Base-by-base conservation (phyloP, 2,329 filamentous ascomycete genomes). In the Cordyceps pruinosa region DNA sequence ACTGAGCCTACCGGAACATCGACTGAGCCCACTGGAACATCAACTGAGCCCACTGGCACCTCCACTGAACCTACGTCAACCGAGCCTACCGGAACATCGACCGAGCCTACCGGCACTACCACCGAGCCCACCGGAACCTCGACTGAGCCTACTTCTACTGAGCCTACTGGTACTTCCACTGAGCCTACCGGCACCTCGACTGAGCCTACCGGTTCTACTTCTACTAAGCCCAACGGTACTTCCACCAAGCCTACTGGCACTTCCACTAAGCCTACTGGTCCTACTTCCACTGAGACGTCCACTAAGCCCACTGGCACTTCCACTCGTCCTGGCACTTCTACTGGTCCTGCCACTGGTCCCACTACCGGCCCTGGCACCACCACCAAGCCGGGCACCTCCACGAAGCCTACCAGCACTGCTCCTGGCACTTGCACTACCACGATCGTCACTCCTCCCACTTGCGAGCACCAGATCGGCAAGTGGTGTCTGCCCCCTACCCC, bases 391-490 rank as follows among this genome's bases (percentile, higher is more conserved):
- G 58, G 57, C 35, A 61, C 59, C 8, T 54, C 59, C n/a, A 62
- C 61, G 56, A 59, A 56, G 7, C 50, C 59, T 26, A 62, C 61
- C 58, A 66, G 64, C 25, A 71, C 66, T 39, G 30, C 10, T 61
- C 64, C 10, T 58, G 60, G 45, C 53, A 59, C 47, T 53, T 83
- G 80, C 68, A 79, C 75, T 10, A 69, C 73, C 48, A 80, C 77
- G 25, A 66, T 70, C 25, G 71, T 74, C 12, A 66, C 74, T 25
- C 74, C 77, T 10, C 68, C 77, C 48, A 71, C 68, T 30, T 83
- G 80, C 67, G 80, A 83, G 65, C 83, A 80, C 68, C 70, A 75
- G 61, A 77, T 76, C 61, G 81, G 80, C 48, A 75, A 73, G 59
- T 83, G 80, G 79, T 82, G 78, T 65, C 74, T 74, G 37, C 72